A percentile compares a stretch with the other conserved stretches of the same genome.
These are phyloP conservation scores for Francoa sonchifolia DNA, from an alignment of 441 rosid species.

Conservation along the genomic window DNA sequence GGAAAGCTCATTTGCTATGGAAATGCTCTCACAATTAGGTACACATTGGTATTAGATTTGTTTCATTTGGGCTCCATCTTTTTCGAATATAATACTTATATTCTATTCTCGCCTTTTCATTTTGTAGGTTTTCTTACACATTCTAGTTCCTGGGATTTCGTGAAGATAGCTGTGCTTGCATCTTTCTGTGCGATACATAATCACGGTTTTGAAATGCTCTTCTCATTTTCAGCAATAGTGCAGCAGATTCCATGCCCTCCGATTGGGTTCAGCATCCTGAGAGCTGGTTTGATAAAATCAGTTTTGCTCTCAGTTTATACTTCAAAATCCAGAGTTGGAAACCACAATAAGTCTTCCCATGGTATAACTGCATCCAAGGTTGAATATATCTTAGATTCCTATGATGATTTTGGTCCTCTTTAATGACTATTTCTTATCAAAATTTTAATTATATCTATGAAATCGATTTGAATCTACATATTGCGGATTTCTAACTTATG, in stretches of 20 bases:
- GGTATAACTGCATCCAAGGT: constrained; percentile 38
- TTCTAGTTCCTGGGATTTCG: constrained; percentile 77
- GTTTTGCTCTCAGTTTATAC: constrained; percentile 91
- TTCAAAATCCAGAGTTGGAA: constrained; percentile 36
- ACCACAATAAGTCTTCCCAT: constrained; percentile 51
- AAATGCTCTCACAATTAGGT: constrained; percentile 81
- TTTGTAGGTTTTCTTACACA: constrained; percentile 76
- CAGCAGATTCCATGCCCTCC: constrained; percentile 88
- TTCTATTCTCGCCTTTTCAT: too few species aligned
- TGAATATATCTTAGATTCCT: too few species aligned
- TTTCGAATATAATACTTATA: too few species aligned
- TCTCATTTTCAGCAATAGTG: constrained; percentile 88
- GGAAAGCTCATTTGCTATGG: constrained; percentile 48
- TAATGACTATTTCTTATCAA: constrained; percentile 8
- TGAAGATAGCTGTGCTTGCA: constrained; percentile 90
- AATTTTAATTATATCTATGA: too few species aligned
- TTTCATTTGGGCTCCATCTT: constrained; percentile 5
- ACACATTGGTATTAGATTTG: constrained; percentile 17
- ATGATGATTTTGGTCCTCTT: constrained; percentile 4
- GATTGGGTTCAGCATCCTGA: constrained; percentile 86
- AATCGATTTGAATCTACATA: too few species aligned
- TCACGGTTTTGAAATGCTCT: constrained; percentile 89
- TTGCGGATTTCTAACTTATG: too few species aligned
- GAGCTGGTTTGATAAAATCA: constrained; percentile 97
- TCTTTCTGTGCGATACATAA: constrained; percentile 94